Evolutionary conservation across 2,329 filamentous ascomycete genomes (phyloP).

Genomic region (Alternaria novae-zelandiae): DNA sequence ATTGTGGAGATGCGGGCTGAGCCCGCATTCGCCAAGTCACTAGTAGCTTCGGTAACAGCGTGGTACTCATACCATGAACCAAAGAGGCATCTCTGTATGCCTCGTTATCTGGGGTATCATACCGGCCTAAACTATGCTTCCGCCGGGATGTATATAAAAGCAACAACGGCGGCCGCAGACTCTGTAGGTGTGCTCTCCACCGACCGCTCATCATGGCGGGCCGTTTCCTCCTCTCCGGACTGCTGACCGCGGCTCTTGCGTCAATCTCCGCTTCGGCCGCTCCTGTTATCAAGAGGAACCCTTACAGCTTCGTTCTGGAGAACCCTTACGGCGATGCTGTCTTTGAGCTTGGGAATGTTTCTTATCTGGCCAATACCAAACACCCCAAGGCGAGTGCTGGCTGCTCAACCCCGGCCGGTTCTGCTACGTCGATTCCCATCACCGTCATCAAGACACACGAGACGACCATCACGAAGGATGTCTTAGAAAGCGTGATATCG

Average conservation of each 20-base stretch:
- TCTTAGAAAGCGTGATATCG: slow-evolving; percentile 36
- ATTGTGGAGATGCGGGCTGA: background rate
- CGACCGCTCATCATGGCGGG: slow-evolving; percentile 13
- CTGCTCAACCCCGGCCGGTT: background rate
- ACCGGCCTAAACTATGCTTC: background rate
- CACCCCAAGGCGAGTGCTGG: slow-evolving; percentile 35
- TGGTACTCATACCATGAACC: background rate
- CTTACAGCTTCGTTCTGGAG: slow-evolving; percentile 23
- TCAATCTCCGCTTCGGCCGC: slow-evolving; percentile 13
- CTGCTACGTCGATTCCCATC: slow-evolving; percentile 22
- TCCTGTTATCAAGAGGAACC: slow-evolving; percentile 25
- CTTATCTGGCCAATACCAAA: slow-evolving; percentile 47
- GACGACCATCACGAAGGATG: slow-evolving; percentile 33
- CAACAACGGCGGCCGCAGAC: background rate
- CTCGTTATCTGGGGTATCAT: background rate
- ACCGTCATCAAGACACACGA: slow-evolving; percentile 42
- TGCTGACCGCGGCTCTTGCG: slow-evolving; percentile 14
- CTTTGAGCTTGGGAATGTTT: slow-evolving; percentile 46
- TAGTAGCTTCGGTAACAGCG: background rate
- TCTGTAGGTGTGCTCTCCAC: background rate
- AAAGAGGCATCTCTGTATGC: slow-evolving; percentile 2
- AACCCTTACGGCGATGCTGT: slow-evolving; percentile 40
- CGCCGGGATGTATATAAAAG: background rate
- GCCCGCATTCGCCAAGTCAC: slow-evolving; percentile 2
- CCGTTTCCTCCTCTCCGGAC: slow-evolving; percentile 5